Conservation (phyloP, 148 eudicot genomes). For the Euryodendron excelsum region DNA sequence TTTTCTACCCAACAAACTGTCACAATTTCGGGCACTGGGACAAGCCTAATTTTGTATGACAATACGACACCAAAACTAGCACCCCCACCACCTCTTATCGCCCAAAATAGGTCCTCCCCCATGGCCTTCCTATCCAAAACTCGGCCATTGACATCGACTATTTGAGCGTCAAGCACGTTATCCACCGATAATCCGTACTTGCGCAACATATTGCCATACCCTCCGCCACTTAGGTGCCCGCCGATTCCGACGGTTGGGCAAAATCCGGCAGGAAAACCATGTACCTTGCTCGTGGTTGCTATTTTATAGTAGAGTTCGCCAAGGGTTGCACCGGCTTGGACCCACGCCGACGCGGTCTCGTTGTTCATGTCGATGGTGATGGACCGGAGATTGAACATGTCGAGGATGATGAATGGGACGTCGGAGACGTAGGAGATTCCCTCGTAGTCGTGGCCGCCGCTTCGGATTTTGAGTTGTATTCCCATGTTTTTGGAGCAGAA, state of each 20-base stretch:
- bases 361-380: conserved; percentile 17
- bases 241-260: conserved; percentile 48
- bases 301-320: conserved; percentile 37
- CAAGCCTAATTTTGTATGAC: conserved; percentile 13
- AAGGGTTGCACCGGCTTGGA: conserved; percentile 30
- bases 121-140: conserved; percentile 26
- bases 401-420: conserved; percentile 28
- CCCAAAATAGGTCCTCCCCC: conserved; percentile 47
- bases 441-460: conserved; percentile 52
- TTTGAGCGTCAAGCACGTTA: conserved; percentile 27
- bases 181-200: conserved; percentile 33
- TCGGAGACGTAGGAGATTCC: conserved; percentile 34
- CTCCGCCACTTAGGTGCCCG: conserved; percentile 42
- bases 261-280: conserved; percentile 34
- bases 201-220: conserved; percentile 39
- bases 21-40: background rate
- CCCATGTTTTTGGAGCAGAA: conserved; percentile 20
- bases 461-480: conserved; percentile 32
- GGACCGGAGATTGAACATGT: conserved; percentile 32
- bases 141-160: conserved; percentile 29
- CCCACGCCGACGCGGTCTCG: conserved; percentile 41
- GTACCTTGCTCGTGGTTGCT: conserved; percentile 23
- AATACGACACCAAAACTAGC: conserved; percentile 32
- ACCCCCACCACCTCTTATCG: conserved; percentile 44
- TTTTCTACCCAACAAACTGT: conserved; percentile 9